Base-by-base conservation (phyloP, 768 basidiomycete species). In the Phylloporus sp. region DNA sequence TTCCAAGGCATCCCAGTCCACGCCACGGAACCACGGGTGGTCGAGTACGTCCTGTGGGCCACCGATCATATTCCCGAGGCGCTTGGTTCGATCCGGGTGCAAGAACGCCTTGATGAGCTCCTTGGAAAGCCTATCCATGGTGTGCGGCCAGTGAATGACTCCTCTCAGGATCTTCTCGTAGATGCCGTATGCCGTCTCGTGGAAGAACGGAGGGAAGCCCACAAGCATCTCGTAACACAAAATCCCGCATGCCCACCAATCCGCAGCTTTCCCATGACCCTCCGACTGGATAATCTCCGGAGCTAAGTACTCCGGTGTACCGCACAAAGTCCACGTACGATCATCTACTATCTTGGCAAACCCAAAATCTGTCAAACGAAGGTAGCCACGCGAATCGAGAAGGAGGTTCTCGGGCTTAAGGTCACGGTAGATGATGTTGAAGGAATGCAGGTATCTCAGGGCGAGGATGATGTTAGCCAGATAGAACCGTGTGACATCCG, bases 241-340 rank as follows among this genome's bases (percentile, higher is more conserved):
- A 41, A 98, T 90, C 18, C 97, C 97, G 62, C 94, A 88, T 9
- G 97, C 95, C 97, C 97, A 99, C 94, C 94, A 99, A 67, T 99
- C 95, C 6, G 94, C 95, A 9, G 95, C 94, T 69, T 97, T 95
- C 11, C 94, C 94, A 70, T 99, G 97, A 11, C 97, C 97, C 56
- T 95, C 94, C 6, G 91, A 93, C 63, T 95, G 88, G 52, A 99
- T 97, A 52, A 99, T 97, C 72, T 99, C 97, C 18, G 97, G 97
- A 3, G 97, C 95, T 32, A 99, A 84, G 66, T 99, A 98, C 71
- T 95, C 92, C 18, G 93, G 92, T 10, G 92, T 95, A 31, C 92
- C 92, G 62, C 97, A 99, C 28, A 99, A 78, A 7, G 97, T 99
- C 85, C 91, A 98, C 6, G 97, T 98, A 68, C 95, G 88, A 68